Evolutionary conservation across 2,329 filamentous ascomycete genomes (phyloP).

Genomic region (Myriosclerotinia scirpicola): DNA sequence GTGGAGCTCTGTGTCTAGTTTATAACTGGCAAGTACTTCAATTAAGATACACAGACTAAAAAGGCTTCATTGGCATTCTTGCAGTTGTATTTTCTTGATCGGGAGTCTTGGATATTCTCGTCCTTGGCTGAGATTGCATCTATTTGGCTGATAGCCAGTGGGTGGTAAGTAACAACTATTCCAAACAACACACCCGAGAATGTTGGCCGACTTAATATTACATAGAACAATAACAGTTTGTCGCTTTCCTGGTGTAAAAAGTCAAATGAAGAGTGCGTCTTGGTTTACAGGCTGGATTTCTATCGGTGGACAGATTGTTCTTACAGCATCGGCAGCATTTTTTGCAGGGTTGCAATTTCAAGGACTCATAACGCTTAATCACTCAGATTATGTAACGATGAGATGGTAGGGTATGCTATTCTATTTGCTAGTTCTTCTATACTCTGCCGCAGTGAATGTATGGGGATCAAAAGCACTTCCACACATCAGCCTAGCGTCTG

Average conservation of each 20-base stretch:
- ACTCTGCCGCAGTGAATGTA: slow-evolving; percentile 36
- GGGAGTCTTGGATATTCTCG: slow-evolving; percentile 44
- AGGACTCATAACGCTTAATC: slow-evolving; percentile 46
- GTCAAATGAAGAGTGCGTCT: slow-evolving; percentile 42
- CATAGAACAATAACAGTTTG: slow-evolving; percentile 58
- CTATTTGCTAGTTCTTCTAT: slow-evolving; percentile 48
- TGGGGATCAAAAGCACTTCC: slow-evolving; percentile 40
- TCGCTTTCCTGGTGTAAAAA: slow-evolving; percentile 51
- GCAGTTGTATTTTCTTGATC: slow-evolving; percentile 46
- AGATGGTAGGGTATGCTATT: slow-evolving; percentile 50
- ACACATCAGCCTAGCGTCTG: slow-evolving; percentile 41
- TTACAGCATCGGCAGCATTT: slow-evolving; percentile 51
- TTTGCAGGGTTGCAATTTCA: slow-evolving; percentile 48
- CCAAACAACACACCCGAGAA: background rate
- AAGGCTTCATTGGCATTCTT: background rate
- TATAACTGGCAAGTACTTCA: slow-evolving; percentile 47
- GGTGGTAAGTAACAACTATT: background rate
- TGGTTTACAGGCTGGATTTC: slow-evolving; percentile 50
- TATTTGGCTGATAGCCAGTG: slow-evolving; percentile 42
- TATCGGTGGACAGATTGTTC: slow-evolving; percentile 48
- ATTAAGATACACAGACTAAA: background rate
- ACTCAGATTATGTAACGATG: slow-evolving; percentile 44
- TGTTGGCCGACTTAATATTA: too few relatives aligned
- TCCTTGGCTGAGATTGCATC: slow-evolving; percentile 48
- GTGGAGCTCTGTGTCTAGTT: slow-evolving; percentile 49